A percentile compares a stretch with the other conserved stretches of the same genome.
Conservation (phyloP, 208 protist species). For the Angomonas deanei region DNA sequence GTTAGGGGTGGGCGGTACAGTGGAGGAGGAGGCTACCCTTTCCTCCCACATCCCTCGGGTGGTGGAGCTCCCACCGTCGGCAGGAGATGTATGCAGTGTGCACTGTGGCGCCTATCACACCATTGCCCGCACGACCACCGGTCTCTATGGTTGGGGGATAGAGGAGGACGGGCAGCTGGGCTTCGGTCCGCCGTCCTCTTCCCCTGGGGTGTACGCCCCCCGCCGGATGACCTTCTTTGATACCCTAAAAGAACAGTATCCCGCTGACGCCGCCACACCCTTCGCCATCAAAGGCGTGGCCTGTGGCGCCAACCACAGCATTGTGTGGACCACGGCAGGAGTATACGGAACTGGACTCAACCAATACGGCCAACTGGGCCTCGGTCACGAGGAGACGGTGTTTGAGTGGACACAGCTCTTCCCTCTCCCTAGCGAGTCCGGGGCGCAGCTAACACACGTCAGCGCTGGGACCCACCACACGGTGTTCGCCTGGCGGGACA, state of each 20-base stretch:
- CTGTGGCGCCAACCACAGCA: constrained; percentile 81
- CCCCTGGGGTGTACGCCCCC: background rate
- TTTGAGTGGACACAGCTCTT: constrained; percentile 11
- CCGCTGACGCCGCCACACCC: background rate
- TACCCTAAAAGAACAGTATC: background rate
- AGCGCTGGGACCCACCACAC: constrained; percentile 81
- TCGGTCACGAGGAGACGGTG: constrained; percentile 28
- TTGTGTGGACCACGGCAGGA: constrained; percentile 53
- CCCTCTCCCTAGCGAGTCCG: background rate
- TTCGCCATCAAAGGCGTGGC: constrained; percentile 26
- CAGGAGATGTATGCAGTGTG: constrained; percentile 1
- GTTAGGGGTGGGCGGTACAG: background rate
- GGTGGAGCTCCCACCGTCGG: background rate
- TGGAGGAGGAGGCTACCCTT: background rate
- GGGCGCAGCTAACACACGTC: constrained; percentile 69
- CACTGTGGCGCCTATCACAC: constrained; percentile 75
- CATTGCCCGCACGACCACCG: constrained; percentile 48
- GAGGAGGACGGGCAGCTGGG: constrained; percentile 83
- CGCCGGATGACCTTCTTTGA: constrained; percentile 7
- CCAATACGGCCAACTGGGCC: constrained; percentile 75
- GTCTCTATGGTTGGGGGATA: constrained; percentile 68
- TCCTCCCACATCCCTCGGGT: background rate
- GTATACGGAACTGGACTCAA: constrained; percentile 77
- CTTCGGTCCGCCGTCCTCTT: constrained; percentile 38
- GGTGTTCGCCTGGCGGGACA: constrained; percentile 55